Percentiles rank a stretch among this genome's conserved stretches.
Evolutionary conservation across 208 protist species (phyloP).

Genomic region (Trypanosomatidae sp.): DNA sequence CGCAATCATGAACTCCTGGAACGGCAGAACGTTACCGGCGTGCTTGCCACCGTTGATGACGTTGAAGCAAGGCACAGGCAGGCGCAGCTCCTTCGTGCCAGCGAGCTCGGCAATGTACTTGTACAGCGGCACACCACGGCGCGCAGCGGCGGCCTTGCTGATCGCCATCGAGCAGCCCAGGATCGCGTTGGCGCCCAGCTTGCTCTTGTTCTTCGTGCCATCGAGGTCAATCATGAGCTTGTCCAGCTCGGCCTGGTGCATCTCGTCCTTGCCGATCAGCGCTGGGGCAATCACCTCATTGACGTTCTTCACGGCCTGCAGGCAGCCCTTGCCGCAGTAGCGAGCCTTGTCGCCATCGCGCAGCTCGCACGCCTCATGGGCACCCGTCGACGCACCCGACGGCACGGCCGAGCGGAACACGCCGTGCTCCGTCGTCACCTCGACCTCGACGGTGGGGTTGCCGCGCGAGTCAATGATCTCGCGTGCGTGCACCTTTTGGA

Average conservation of each 20-base stretch:
- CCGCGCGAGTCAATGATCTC: slow-evolving; percentile 85
- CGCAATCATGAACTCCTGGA: slow-evolving; percentile 99
- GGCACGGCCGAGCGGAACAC: slow-evolving; percentile 96
- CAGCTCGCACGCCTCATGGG: slow-evolving; percentile 96
- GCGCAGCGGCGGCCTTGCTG: slow-evolving; percentile 91
- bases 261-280: slow-evolving; percentile 89
- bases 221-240: slow-evolving; percentile 93
- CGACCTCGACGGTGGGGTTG: slow-evolving; percentile 92
- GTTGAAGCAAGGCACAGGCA: slow-evolving; percentile 97
- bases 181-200: slow-evolving; percentile 98
- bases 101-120: slow-evolving; percentile 91
- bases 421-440: slow-evolving; percentile 91
- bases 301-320: slow-evolving; percentile 95
- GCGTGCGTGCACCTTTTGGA: slow-evolving; percentile 77
- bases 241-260: slow-evolving; percentile 89
- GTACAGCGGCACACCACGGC: slow-evolving; percentile 90
- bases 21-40: slow-evolving; percentile 93
- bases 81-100: slow-evolving; percentile 65
- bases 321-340: slow-evolving; percentile 96
- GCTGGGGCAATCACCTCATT: slow-evolving; percentile 90
- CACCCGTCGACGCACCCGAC: slow-evolving; percentile 98
- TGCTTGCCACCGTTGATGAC: slow-evolving; percentile 99
- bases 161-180: slow-evolving; percentile 97
- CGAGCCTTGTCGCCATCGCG: slow-evolving; percentile 91
- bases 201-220: slow-evolving; percentile 95